Conservation (phyloP, 225 moss, liverwort and hornwort genomes). For the Neckera pumila region DNA sequence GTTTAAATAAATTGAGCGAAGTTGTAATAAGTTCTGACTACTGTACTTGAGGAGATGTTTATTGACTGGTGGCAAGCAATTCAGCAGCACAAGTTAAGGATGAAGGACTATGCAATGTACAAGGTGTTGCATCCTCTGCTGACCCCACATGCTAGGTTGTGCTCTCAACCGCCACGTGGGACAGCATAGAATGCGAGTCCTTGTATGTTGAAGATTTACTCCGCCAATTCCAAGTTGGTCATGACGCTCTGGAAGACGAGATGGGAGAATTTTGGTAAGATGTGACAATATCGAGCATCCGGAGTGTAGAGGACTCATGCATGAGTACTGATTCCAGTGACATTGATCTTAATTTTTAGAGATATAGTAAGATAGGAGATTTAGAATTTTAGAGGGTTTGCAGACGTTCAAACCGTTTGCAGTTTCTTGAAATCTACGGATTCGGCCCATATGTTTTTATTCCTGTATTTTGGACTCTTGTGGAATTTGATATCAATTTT, state of each 20-base stretch:
- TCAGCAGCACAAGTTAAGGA: neutral
- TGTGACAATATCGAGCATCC: neutral
- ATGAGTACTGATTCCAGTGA: neutral
- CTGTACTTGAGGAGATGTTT: neutral
- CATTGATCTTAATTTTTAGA: no score
- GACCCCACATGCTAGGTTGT: conserved; percentile 29
- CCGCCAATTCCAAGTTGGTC: neutral
- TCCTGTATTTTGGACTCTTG: neutral
- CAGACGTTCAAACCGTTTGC: neutral
- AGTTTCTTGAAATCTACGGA: neutral
- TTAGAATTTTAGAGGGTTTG: no score
- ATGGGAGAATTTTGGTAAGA: neutral
- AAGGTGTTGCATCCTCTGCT: conserved; percentile 55
- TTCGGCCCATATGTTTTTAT: neutral
- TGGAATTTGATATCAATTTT: neutral
- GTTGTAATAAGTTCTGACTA: neutral
- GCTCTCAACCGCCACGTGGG: conserved; percentile 18
- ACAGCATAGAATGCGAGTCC: conserved; percentile 63
- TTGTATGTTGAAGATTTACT: conserved; percentile 13
- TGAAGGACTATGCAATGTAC: conserved; percentile 2
- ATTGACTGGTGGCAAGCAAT: neutral
- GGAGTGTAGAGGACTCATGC: neutral
- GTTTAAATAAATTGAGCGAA: neutral
- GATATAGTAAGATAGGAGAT: neutral
- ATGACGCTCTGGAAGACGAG: neutral